Conservation (phyloP, 1,284 basidiomycete species). For the Entoloma clypeatum region DNA sequence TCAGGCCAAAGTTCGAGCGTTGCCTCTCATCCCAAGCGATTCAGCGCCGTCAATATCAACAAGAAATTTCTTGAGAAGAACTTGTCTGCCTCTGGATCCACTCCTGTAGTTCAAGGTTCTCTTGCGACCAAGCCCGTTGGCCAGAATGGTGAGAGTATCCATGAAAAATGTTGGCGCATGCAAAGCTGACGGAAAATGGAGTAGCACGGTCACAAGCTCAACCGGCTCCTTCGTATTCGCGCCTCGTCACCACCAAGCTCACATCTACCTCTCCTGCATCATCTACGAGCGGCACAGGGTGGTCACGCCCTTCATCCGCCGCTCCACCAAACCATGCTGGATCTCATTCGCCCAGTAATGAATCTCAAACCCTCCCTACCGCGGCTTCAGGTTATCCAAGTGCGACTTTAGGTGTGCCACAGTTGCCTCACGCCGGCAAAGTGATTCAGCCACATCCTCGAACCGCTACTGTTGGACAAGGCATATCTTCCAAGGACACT, state of each 20-base stretch:
- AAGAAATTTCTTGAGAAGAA: constrained; percentile 93
- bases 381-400: constrained; percentile 31
- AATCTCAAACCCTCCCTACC: constrained; percentile 43
- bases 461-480: constrained; percentile 32
- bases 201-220: constrained; percentile 57
- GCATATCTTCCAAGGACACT: constrained; percentile 41
- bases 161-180: constrained; percentile 1
- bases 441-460: constrained; percentile 69
- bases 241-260: constrained; percentile 81
- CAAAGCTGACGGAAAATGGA: constrained; percentile 17
- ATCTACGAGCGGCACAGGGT: constrained; percentile 58
- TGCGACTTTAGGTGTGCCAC: constrained; percentile 38
- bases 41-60: constrained; percentile 85
- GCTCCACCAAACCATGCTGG: constrained; percentile 49
- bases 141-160: constrained; percentile 43
- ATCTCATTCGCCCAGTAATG: constrained; percentile 38
- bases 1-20: constrained; percentile 27
- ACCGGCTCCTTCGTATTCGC: constrained; percentile 60
- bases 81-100: constrained; percentile 44
- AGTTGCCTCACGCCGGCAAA: constrained; percentile 55
- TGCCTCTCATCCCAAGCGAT: constrained; percentile 72
- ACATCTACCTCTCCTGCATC: constrained; percentile 59
- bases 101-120: constrained; percentile 37
- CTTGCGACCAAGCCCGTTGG: constrained; percentile 46
- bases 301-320: constrained; percentile 75